Evolutionary conservation across 2,329 filamentous ascomycete species (phyloP).

Genomic region (Cytospora piceae): DNA sequence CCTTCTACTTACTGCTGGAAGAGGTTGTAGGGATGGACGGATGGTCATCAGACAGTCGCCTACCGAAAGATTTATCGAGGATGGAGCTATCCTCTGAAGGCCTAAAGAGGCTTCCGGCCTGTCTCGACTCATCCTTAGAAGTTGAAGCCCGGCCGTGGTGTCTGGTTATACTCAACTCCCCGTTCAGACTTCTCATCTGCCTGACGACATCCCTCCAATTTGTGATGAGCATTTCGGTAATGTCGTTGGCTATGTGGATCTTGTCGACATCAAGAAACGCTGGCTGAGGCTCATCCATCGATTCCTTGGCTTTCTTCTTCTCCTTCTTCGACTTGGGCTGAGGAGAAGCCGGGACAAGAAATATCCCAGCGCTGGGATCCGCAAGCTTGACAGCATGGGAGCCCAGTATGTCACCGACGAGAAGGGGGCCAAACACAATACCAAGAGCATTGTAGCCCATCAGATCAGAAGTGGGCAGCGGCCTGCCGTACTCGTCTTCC

Average conservation of each 20-base stretch:
- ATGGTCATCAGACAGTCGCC: background rate
- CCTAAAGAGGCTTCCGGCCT: conserved; percentile 18
- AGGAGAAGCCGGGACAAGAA: conserved; percentile 49
- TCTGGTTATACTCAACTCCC: conserved; percentile 37
- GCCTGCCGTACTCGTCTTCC: conserved; percentile 55
- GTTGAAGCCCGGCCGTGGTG: conserved; percentile 16
- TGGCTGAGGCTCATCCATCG: conserved; percentile 30
- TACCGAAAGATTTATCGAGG: background rate
- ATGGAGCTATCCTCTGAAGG: conserved; percentile 10
- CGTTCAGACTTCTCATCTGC: conserved; percentile 56
- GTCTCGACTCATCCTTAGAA: conserved; percentile 28
- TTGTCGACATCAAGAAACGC: conserved; percentile 53
- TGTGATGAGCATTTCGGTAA: conserved; percentile 67
- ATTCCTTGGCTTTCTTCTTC: conserved; percentile 40
- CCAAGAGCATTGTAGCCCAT: conserved; percentile 68
- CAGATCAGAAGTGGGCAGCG: conserved; percentile 58
- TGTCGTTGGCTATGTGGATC: conserved; percentile 59
- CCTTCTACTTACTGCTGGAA: conserved; percentile 7
- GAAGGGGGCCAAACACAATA: conserved; percentile 67
- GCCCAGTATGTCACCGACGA: conserved; percentile 61
- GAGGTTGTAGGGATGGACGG: conserved; percentile 5
- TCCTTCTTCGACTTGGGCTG: conserved; percentile 48
- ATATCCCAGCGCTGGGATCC: conserved; percentile 45
- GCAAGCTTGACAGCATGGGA: conserved; percentile 54
- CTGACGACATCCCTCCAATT: conserved; percentile 68